These are phyloP conservation scores for Phtheirospermum japonicum DNA, from an alignment of 257 asterid species.

Conservation along the genomic window DNA sequence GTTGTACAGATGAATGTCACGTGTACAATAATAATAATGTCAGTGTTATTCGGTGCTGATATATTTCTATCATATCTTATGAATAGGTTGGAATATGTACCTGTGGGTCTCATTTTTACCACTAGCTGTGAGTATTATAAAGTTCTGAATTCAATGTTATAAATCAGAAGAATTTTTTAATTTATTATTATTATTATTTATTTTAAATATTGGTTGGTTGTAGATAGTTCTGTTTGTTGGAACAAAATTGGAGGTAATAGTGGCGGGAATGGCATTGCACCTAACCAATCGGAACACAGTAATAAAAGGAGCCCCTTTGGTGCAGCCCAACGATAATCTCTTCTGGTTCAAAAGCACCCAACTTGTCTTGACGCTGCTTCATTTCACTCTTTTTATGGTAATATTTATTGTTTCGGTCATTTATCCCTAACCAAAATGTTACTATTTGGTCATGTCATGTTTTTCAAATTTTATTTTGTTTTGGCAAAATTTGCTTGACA, in stretches of 20 bases:
- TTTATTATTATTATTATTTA: too few relatives aligned
- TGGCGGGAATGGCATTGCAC: slow-evolving; percentile 67
- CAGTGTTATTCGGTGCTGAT: neutral
- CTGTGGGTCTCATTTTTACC: slow-evolving; percentile 81
- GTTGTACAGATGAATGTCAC: too few relatives aligned
- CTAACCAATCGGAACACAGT: slow-evolving; percentile 39
- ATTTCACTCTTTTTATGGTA: slow-evolving; percentile 64
- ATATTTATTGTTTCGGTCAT: too few relatives aligned
- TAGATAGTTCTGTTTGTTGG: slow-evolving; percentile 64
- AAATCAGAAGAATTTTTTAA: too few relatives aligned
- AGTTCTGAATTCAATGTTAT: neutral
- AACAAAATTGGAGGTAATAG: slow-evolving; percentile 61
- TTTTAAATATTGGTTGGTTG: neutral
- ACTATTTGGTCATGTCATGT: too few relatives aligned
- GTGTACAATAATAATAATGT: too few relatives aligned
- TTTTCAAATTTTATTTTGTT: too few relatives aligned
- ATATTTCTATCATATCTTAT: neutral
- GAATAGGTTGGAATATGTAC: slow-evolving; percentile 68
- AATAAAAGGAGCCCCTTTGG: slow-evolving; percentile 64
- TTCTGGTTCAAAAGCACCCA: slow-evolving; percentile 75
- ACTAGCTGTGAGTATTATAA: slow-evolving; percentile 45
- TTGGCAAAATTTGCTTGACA: too few relatives aligned
- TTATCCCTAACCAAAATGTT: too few relatives aligned
- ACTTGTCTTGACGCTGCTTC: slow-evolving; percentile 58
- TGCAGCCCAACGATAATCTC: slow-evolving; percentile 52